Percentiles rank a stretch among this genome's conserved stretches.
These are phyloP conservation scores for Komagataella ulmi DNA, from an alignment of 805 yeast genomes.

Conservation along the genomic window DNA sequence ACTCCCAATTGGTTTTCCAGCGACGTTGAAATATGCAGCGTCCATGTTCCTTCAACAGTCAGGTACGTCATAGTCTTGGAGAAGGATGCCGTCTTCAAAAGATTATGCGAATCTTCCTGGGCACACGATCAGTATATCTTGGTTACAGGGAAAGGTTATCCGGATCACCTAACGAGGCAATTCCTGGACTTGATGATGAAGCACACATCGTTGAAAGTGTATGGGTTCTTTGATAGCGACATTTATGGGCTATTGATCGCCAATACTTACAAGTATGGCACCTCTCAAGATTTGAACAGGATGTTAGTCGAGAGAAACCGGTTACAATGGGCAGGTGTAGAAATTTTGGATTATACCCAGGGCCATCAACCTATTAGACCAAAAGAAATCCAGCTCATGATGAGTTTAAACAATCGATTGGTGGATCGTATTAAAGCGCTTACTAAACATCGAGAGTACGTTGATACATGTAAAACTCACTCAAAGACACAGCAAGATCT, in stretches of 20 bases:
- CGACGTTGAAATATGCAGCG: background rate
- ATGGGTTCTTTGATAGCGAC: constrained; percentile 49
- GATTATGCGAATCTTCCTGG: background rate
- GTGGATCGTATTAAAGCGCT: background rate
- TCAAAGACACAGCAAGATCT: background rate
- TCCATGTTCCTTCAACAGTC: background rate
- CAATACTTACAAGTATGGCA: constrained; percentile 20
- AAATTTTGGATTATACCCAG: background rate
- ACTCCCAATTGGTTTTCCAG: background rate
- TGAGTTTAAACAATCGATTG: background rate
- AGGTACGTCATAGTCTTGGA: constrained; percentile 29
- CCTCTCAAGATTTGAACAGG: background rate
- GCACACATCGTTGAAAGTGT: constrained; percentile 9
- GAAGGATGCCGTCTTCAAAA: constrained; percentile 24
- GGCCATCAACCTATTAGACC: background rate
- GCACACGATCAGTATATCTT: constrained; percentile 23
- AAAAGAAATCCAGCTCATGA: background rate
- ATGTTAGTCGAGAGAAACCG: background rate
- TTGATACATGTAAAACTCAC: background rate
- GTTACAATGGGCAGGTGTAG: background rate
- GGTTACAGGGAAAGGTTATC: constrained; percentile 57
- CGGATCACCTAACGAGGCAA: constrained; percentile 38
- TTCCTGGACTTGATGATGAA: constrained; percentile 16
- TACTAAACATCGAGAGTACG: background rate
- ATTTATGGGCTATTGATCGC: constrained; percentile 48